Evolutionary conservation across 2,329 filamentous ascomycete species (phyloP).

Genomic region (Alternaria sp.): DNA sequence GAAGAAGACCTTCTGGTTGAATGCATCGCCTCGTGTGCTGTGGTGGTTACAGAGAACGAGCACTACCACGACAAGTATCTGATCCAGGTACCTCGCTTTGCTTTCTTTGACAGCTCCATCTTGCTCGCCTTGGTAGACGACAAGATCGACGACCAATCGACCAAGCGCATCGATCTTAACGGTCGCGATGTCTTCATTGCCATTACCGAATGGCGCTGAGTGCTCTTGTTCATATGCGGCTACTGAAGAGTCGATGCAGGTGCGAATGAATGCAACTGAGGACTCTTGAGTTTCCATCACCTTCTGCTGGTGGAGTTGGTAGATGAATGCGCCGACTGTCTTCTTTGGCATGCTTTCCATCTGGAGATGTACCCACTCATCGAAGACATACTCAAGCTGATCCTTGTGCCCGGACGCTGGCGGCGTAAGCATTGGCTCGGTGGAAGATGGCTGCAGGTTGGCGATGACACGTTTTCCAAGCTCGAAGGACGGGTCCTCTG

Average conservation of each 20-base stretch:
- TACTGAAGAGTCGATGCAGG: slow-evolving; percentile 81
- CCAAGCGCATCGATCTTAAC: slow-evolving; percentile 80
- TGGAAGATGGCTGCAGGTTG: slow-evolving; percentile 68
- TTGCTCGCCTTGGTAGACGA: slow-evolving; percentile 72
- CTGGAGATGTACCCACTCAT: slow-evolving; percentile 89
- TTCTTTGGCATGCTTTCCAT: slow-evolving; percentile 79
- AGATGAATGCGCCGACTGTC: slow-evolving; percentile 76
- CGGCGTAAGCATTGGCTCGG: slow-evolving; percentile 62
- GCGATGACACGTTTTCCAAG: slow-evolving; percentile 75
- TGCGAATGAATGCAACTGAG: slow-evolving; percentile 78
- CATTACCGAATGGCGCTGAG: slow-evolving; percentile 64
- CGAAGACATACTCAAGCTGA: slow-evolving; percentile 93
- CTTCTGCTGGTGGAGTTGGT: slow-evolving; percentile 79
- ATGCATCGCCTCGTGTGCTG: slow-evolving; percentile 77
- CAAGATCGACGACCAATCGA: slow-evolving; percentile 78
- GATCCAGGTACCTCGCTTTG: slow-evolving; percentile 77
- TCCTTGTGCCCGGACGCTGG: slow-evolving; percentile 71
- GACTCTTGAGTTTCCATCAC: slow-evolving; percentile 79
- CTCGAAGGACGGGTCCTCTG: slow-evolving; percentile 72
- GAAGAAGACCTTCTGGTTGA: slow-evolving; percentile 91
- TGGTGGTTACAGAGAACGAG: slow-evolving; percentile 88
- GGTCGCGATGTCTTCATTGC: slow-evolving; percentile 66
- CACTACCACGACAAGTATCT: slow-evolving; percentile 77
- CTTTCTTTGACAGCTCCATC: slow-evolving; percentile 66
- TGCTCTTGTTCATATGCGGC: slow-evolving; percentile 77